phyloP scores from a whole-genome alignment of 2,329 filamentous ascomycete genomes.

The Aspergillus jensenii region DNA sequence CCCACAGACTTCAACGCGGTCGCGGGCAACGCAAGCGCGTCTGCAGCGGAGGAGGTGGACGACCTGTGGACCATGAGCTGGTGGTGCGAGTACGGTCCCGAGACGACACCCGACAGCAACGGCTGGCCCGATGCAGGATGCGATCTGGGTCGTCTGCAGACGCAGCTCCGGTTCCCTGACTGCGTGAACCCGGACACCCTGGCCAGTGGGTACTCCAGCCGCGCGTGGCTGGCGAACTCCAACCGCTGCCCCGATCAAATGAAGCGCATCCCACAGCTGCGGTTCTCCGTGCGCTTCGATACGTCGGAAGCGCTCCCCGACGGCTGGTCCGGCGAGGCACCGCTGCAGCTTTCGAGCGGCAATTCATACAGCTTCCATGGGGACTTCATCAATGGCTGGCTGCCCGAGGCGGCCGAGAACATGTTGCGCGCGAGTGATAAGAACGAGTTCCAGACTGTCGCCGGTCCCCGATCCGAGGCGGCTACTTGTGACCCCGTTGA shows the following conservation, averaged over 20 bases:
- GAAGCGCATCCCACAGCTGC: slow-evolving; percentile 15
- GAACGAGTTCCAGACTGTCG: not conserved
- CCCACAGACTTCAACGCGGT: slow-evolving; percentile 15
- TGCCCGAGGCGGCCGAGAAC: slow-evolving; percentile 14
- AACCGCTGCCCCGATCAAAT: slow-evolving; percentile 18
- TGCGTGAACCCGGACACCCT: slow-evolving; percentile 1
- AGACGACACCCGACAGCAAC: not conserved
- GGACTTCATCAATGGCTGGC: slow-evolving; percentile 16
- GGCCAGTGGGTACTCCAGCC: slow-evolving; percentile 3
- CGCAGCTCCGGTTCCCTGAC: slow-evolving; percentile 1
- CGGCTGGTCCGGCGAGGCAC: slow-evolving; percentile 14
- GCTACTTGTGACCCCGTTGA: not conserved
- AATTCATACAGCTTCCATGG: slow-evolving; percentile 10
- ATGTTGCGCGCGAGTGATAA: slow-evolving; percentile 8
- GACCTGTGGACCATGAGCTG: not conserved
- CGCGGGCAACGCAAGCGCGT: slow-evolving; percentile 7
- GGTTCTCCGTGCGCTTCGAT: slow-evolving; percentile 21
- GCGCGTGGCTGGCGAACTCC: not conserved
- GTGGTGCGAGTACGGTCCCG: slow-evolving; percentile 6
- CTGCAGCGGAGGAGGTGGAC: not conserved
- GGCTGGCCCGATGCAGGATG: not conserved
- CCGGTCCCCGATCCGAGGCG: not conserved
- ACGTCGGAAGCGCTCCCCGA: slow-evolving; percentile 10
- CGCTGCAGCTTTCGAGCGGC: not conserved
- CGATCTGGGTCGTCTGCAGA: not conserved